Conservation (phyloP, 225 moss, liverwort and hornwort genomes). For the Marchantia paleacea region DNA sequence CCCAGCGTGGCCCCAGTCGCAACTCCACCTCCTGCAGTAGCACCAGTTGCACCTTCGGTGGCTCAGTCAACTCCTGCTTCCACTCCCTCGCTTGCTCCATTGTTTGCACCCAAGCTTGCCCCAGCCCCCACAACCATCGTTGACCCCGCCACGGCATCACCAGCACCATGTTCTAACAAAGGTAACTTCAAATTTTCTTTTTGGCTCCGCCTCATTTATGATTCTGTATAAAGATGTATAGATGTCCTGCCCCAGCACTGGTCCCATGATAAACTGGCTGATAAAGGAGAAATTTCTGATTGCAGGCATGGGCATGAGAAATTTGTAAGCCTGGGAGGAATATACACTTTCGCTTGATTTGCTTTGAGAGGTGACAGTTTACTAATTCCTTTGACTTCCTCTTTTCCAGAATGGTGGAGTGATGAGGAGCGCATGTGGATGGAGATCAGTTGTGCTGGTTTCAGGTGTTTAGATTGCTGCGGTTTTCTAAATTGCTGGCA, state of each 20-base stretch:
- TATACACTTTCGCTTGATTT: not conserved
- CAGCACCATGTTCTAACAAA: not conserved
- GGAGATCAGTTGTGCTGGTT: not conserved
- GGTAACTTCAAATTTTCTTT: no score
- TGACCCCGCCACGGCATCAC: not conserved
- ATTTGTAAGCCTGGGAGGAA: no score
- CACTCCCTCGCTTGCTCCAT: not conserved
- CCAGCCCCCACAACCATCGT: no score
- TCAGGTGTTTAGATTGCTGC: no score
- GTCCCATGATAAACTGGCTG: no score
- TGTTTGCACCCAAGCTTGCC: not conserved
- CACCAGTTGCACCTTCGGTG: not conserved
- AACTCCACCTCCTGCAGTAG: no score
- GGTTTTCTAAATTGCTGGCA: no score
- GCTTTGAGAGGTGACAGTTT: not conserved
- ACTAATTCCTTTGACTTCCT: not conserved
- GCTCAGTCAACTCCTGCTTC: not conserved
- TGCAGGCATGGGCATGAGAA: no score
- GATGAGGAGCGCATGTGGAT: not conserved
- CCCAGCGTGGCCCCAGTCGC: no score
- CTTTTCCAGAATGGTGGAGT: not conserved
- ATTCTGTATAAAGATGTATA: no score
- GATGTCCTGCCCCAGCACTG: no score
- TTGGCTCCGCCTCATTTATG: not conserved
- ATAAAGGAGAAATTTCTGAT: no score